phyloP scores from a whole-genome alignment of 495 filamentous ascomycete genomes.

The Aspergillus affinis region DNA sequence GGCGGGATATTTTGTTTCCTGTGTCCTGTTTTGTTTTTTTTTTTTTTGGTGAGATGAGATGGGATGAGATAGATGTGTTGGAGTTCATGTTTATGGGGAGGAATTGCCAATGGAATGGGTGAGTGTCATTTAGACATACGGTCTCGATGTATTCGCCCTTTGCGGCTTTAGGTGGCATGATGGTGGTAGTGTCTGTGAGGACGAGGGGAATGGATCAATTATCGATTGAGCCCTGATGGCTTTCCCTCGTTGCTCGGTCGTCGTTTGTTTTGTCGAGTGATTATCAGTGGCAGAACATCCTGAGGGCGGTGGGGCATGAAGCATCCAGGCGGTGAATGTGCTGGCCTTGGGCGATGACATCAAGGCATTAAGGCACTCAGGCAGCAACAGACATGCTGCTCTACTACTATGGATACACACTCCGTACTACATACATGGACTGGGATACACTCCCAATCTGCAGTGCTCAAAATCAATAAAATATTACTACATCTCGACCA shows the following conservation, averaged over 20 bases:
- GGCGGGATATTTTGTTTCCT: conserved; percentile 96
- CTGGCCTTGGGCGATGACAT: background rate
- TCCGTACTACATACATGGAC: background rate
- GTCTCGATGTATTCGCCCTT: conserved; percentile 97
- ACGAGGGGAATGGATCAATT: background rate
- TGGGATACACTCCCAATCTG: background rate
- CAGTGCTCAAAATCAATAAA: background rate
- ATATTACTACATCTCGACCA: background rate
- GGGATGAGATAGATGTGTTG: background rate
- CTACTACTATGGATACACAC: too few relatives aligned
- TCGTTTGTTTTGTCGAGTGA: too few relatives aligned
- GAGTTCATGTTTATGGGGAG: background rate
- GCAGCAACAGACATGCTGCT: background rate
- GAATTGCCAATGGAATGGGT: background rate
- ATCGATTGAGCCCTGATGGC: background rate
- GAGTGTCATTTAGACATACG: conserved; percentile 44
- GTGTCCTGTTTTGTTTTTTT: conserved; percentile 63
- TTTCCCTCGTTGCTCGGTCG: background rate
- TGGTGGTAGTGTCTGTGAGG: background rate
- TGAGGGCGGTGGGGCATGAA: background rate
- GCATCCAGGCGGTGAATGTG: too few relatives aligned
- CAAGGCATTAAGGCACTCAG: background rate
- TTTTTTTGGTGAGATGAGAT: background rate
- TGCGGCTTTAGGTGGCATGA: conserved; percentile 71
- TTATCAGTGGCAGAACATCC: background rate